Percentiles rank a stretch among this genome's conserved stretches.
Conservation (phyloP, 1,284 basidiomycete species). For the Phellopilus nigrolimitatus region DNA sequence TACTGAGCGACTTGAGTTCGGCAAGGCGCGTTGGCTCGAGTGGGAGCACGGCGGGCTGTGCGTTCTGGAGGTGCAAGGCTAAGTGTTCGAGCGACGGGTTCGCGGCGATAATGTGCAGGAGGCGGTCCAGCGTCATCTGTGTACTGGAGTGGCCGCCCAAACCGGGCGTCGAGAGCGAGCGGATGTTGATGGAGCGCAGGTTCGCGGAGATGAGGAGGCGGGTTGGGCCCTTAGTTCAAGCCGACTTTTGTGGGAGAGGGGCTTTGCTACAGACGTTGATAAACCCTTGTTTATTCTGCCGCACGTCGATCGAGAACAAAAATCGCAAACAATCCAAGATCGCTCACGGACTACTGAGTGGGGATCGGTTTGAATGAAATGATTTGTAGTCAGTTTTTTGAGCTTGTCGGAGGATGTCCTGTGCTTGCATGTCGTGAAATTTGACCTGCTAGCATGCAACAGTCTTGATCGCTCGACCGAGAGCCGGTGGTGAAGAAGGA, state of each 20-base stretch:
- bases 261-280: slow-evolving; percentile 64
- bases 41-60: slow-evolving; percentile 57
- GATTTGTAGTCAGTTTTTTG: slow-evolving; percentile 18
- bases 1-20: slow-evolving; percentile 46
- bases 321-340: slow-evolving; percentile 21
- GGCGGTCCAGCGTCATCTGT: slow-evolving; percentile 71
- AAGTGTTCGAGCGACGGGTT: slow-evolving; percentile 53
- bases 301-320: slow-evolving; percentile 13
- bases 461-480: slow-evolving; percentile 28
- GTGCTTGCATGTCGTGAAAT: slow-evolving; percentile 61
- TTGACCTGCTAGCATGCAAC: slow-evolving; percentile 86
- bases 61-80: slow-evolving; percentile 54
- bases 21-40: slow-evolving; percentile 42
- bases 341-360: slow-evolving; percentile 48
- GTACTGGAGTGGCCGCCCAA: slow-evolving; percentile 68
- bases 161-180: slow-evolving; percentile 43
- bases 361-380: slow-evolving; percentile 8
- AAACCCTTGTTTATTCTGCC: slow-evolving; percentile 83
- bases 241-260: slow-evolving; percentile 69
- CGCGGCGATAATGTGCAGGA: slow-evolving; percentile 53
- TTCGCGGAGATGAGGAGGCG: slow-evolving; percentile 56
- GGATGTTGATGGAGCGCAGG: slow-evolving; percentile 66
- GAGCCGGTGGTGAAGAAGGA: slow-evolving; percentile 9
- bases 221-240: slow-evolving; percentile 80
- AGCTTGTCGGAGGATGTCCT: slow-evolving; percentile 9